Base-by-base conservation (phyloP, 1,284 basidiomycete species). In the Malassezia caprae region DNA sequence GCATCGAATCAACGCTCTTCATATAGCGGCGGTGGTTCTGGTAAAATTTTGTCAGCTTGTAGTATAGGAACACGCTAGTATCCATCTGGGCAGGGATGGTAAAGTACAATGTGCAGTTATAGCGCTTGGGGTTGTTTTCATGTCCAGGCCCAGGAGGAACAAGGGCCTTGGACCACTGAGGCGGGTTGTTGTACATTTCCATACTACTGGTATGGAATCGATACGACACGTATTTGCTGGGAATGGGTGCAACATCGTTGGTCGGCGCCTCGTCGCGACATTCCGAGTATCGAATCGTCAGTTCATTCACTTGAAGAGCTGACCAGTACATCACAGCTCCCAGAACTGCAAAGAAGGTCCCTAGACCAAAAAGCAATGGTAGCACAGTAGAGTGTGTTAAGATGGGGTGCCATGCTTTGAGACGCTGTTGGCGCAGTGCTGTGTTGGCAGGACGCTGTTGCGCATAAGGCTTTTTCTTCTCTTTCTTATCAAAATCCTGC, bases 381-480 rank as follows among this genome's bases (percentile, higher is more conserved):
- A 98, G 81, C 13, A 98, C 94, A 1, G 90, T 93, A 76, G 90
- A 90, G 3, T 94, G 94, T 0, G 93, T 96, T 39, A 98, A 81
- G 73, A 99, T 96, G 17, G 94, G 94, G 80, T 99, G 94, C 94
- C 94, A 99, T 69, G 94, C 94, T 79, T 96, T 96, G 73, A 99
- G 82, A 54, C 94, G 87, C 77, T 99, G 94, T 76, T 99, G 94
- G 79, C 96, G 96, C 83, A 96, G 96, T 41, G 93, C 93, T 48
- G 93, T 98, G 78, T 96, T 72, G 39, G 70, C 64, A 7, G 70
- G 70, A 45, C 68, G 67, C 45, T 69, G 61, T 47, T 67, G 61
- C 19, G 67, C 63, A 53, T 64, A 72, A 4, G 62, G 41, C 44
- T 62, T 66, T 59, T 68, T 68, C 13, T 11, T 19, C 23, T 60